Percentiles rank a stretch among this genome's conserved stretches.
These are phyloP conservation scores for Xeromyces bisporus DNA, from an alignment of 495 filamentous ascomycete species.

Conservation along the genomic window DNA sequence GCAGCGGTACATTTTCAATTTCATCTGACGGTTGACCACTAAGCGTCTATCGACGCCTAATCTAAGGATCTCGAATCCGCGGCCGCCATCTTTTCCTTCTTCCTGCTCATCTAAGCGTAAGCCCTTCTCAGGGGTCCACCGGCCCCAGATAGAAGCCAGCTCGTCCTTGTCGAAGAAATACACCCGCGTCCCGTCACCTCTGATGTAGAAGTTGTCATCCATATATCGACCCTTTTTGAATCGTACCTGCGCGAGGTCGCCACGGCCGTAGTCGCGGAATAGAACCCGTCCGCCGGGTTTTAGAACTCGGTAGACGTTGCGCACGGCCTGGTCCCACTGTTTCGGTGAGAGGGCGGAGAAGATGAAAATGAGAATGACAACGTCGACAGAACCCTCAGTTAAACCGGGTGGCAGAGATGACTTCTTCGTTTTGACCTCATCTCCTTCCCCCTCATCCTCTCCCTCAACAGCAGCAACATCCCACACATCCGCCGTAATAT, in stretches of 20 bases:
- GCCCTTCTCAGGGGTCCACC: slow-evolving; percentile 26
- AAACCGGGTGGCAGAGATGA: slow-evolving; percentile 53
- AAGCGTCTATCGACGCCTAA: slow-evolving; percentile 72
- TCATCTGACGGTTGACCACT: slow-evolving; percentile 76
- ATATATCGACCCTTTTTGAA: slow-evolving; percentile 89
- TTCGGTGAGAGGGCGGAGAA: slow-evolving; percentile 77
- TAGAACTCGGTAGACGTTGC: slow-evolving; percentile 63
- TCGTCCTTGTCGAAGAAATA: slow-evolving; percentile 92
- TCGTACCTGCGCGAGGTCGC: slow-evolving; percentile 87
- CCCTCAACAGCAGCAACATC: slow-evolving; percentile 47
- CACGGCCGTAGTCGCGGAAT: slow-evolving; percentile 90
- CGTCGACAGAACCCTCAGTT: slow-evolving; percentile 60
- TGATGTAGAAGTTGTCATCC: slow-evolving; percentile 90
- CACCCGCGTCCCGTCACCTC: slow-evolving; percentile 88
- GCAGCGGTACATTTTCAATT: slow-evolving; percentile 95
- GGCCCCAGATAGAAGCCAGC: slow-evolving; percentile 61
- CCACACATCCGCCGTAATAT: slow-evolving; percentile 81
- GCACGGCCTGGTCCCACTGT: slow-evolving; percentile 71
- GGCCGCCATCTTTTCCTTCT: slow-evolving; percentile 3
- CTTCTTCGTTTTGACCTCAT: slow-evolving; percentile 11
- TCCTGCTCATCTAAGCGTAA: slow-evolving; percentile 11
- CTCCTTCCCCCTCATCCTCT: slow-evolving; percentile 21
- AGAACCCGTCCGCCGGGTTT: slow-evolving; percentile 81
- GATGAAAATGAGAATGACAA: slow-evolving; percentile 88
- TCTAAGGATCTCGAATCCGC: slow-evolving; percentile 50